Conservation (phyloP, 306 rosid species). For the Trichosanthes cucumerina region DNA sequence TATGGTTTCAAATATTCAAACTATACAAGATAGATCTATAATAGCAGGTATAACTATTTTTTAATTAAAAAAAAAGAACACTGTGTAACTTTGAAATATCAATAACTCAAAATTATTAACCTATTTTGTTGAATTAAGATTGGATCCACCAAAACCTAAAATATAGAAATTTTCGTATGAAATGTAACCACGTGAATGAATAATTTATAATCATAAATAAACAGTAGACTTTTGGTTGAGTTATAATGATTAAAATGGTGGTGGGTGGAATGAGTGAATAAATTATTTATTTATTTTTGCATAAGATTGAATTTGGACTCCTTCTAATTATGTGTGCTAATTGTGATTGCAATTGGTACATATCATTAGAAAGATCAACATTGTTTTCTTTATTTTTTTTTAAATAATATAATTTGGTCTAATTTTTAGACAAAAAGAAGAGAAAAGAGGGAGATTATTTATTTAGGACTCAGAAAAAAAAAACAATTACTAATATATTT, state of each 20-base stretch:
- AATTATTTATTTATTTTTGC: background rate
- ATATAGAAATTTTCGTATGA: too few species aligned
- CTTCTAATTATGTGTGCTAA: background rate
- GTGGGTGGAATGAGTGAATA: constrained; percentile 7
- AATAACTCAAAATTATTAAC: too few species aligned
- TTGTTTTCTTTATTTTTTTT: background rate
- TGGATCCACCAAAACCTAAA: background rate
- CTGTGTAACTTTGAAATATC: background rate
- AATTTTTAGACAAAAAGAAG: background rate
- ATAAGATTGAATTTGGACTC: background rate
- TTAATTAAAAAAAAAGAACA: too few species aligned
- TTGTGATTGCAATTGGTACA: background rate
- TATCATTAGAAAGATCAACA: background rate
- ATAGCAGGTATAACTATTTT: too few species aligned
- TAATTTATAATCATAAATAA: background rate
- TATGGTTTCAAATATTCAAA: too few species aligned
- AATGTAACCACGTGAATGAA: constrained; percentile 1
- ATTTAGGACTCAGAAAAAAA: too few species aligned
- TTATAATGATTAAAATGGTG: background rate
- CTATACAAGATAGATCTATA: too few species aligned
- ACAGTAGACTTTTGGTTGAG: background rate
- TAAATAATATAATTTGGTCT: background rate
- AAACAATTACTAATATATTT: too few species aligned
- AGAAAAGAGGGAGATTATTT: too few species aligned
- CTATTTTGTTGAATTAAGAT: background rate